These are phyloP conservation scores for Phytophthora hybrid DNA, from an alignment of 352 stramenopile genomes.

Conservation along the genomic window DNA sequence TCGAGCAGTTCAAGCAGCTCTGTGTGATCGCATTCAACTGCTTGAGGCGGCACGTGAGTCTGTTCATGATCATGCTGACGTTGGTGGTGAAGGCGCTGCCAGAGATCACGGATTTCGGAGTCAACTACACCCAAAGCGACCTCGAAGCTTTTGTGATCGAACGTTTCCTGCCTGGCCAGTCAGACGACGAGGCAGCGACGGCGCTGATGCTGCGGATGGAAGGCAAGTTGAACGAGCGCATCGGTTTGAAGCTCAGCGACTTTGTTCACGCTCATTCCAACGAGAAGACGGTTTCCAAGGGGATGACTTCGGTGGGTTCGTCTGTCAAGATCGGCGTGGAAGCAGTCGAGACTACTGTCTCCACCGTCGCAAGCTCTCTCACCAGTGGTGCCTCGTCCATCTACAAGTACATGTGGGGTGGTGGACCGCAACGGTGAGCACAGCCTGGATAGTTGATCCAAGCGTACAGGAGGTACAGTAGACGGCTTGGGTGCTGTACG, in stretches of 20 bases:
- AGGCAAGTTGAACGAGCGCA: constrained; percentile 88
- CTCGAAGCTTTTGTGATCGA: constrained; percentile 87
- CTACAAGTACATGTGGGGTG: constrained; percentile 89
- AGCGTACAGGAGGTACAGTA: constrained; percentile 10
- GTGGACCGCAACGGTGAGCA: constrained; percentile 36
- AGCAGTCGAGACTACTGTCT: constrained; percentile 74
- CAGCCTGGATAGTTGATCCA: constrained; percentile 17
- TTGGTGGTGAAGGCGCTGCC: constrained; percentile 84
- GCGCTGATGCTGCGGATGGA: constrained; percentile 88
- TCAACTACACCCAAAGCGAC: constrained; percentile 89
- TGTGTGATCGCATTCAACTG: constrained; percentile 91
- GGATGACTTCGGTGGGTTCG: constrained; percentile 80
- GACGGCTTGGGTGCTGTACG: constrained; percentile 15
- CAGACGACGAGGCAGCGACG: constrained; percentile 82
- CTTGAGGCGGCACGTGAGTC: constrained; percentile 82
- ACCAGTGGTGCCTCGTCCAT: constrained; percentile 81
- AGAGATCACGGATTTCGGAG: constrained; percentile 87
- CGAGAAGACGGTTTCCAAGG: constrained; percentile 87
- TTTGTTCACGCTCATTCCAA: constrained; percentile 89
- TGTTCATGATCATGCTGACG: constrained; percentile 90
- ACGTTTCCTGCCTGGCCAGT: constrained; percentile 82
- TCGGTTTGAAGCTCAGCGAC: constrained; percentile 85
- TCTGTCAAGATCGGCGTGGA: constrained; percentile 87
- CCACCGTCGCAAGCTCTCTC: constrained; percentile 81
- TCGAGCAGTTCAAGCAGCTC: constrained; percentile 89